phyloP scores from a whole-genome alignment of 148 eudicot genomes.

The Polygonum aviculare region DNA sequence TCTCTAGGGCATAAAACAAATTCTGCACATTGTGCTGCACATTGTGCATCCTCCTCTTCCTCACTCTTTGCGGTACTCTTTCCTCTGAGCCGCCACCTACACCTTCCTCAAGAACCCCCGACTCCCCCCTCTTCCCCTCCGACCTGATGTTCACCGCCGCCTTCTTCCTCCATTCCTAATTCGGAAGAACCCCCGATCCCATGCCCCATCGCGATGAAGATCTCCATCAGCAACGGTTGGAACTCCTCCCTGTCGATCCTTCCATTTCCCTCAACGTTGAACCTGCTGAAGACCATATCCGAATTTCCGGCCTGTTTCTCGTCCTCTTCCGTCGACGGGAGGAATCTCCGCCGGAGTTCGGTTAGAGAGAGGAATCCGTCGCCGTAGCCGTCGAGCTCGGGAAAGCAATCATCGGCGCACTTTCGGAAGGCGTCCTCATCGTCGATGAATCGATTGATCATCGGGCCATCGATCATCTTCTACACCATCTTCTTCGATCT shows the following conservation, averaged over 20 bases:
- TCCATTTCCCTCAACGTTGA: conserved; percentile 23
- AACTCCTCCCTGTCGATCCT: conserved; percentile 29
- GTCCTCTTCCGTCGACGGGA: conserved; percentile 19
- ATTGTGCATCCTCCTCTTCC: too few relatives aligned
- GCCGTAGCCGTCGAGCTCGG: conserved; percentile 22
- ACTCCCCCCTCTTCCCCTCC: too few relatives aligned
- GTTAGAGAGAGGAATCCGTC: conserved; percentile 36
- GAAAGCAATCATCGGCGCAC: conserved; percentile 31
- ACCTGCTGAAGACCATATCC: conserved; percentile 24
- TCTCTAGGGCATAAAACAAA: too few relatives aligned
- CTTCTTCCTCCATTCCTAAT: too few relatives aligned
- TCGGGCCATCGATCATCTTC: conserved; percentile 30
- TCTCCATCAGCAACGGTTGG: conserved; percentile 30
- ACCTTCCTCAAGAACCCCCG: too few relatives aligned
- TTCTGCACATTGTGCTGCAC: too few relatives aligned
- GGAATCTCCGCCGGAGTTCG: conserved; percentile 22
- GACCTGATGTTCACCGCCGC: too few relatives aligned
- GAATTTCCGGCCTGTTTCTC: neutral
- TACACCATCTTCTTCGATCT: conserved; percentile 11
- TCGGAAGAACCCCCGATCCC: too few relatives aligned
- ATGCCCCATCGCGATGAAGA: conserved; percentile 41
- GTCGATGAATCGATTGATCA: conserved; percentile 29
- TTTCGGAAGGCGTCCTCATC: conserved; percentile 24
- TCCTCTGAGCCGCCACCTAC: too few relatives aligned
- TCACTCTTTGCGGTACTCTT: too few relatives aligned